phyloP scores from a whole-genome alignment of 2,329 filamentous ascomycete species.

The Pseudogymnoascus verrucosus region DNA sequence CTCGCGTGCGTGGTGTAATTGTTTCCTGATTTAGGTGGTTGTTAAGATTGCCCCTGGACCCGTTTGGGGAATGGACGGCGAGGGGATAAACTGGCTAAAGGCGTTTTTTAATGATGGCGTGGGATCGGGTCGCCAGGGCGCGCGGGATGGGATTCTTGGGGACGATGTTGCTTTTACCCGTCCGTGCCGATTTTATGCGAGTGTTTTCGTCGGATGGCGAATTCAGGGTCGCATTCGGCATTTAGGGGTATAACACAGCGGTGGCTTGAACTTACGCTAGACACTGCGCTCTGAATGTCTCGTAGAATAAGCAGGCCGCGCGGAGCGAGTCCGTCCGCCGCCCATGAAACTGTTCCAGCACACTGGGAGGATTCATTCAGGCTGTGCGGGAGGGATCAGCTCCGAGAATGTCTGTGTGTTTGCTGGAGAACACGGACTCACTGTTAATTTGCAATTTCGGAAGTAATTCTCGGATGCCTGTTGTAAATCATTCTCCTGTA shows the following conservation, averaged over 20 bases:
- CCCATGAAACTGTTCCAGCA: background rate
- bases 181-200: background rate
- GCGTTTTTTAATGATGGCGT: background rate
- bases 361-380: background rate
- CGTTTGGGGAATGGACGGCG: background rate
- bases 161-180: background rate
- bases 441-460: background rate
- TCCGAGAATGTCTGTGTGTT: conserved; percentile 1
- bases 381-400: background rate
- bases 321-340: background rate
- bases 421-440: background rate
- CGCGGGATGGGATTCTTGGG: background rate
- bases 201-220: background rate
- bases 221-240: background rate
- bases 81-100: background rate
- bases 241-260: background rate
- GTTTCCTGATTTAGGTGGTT: background rate
- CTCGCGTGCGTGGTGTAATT: background rate
- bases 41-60: background rate
- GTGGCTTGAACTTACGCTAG: background rate
- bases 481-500: background rate
- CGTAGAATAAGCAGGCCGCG: background rate
- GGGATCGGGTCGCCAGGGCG: background rate
- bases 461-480: background rate
- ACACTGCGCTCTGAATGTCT: background rate